Percentiles rank a stretch among this genome's conserved stretches.
Evolutionary conservation across 2,329 filamentous ascomycete genomes (phyloP).

Genomic region (Ophiostoma himal-ulmi): DNA sequence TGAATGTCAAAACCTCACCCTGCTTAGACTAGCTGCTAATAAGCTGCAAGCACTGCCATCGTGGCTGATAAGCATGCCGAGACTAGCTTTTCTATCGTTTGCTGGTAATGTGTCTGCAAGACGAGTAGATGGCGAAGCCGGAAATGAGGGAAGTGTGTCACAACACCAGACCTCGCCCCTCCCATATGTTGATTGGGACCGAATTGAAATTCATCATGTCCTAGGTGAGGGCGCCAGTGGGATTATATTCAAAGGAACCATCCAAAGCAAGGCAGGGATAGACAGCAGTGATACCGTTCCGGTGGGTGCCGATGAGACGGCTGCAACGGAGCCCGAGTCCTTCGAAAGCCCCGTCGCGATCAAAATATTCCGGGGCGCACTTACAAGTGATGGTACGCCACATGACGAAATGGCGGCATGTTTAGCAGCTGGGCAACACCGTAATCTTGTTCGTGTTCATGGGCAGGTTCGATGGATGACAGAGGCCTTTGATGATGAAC

Average conservation of each 20-base stretch:
- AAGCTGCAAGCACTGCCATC: slow-evolving; percentile 35
- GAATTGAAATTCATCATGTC: slow-evolving; percentile 37
- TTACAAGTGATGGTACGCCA: slow-evolving; percentile 44
- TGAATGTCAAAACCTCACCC: slow-evolving; percentile 39
- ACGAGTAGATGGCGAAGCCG: slow-evolving; percentile 20
- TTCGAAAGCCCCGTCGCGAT: slow-evolving; percentile 36
- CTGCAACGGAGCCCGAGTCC: neutral
- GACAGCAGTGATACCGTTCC: neutral
- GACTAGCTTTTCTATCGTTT: slow-evolving; percentile 43
- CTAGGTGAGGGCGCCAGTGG: slow-evolving; percentile 45
- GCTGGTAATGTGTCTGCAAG: slow-evolving; percentile 42
- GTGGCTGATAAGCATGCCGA: slow-evolving; percentile 42
- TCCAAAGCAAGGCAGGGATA: slow-evolving; percentile 25
- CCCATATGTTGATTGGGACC: slow-evolving; percentile 37
- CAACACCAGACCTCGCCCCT: slow-evolving; percentile 27
- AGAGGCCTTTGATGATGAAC: neutral
- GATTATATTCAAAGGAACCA: slow-evolving; percentile 38
- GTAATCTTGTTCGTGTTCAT: slow-evolving; percentile 42
- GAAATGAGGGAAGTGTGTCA: neutral
- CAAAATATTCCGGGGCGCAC: slow-evolving; percentile 44
- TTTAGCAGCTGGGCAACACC: slow-evolving; percentile 42
- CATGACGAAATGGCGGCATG: slow-evolving; percentile 46
- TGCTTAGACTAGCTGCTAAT: slow-evolving; percentile 43
- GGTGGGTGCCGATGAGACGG: neutral
- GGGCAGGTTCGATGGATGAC: slow-evolving; percentile 35